Evolutionary conservation across 75 land plant species (phyloP), one percentile per base, ranked within the genome.

Genomic region (Adiantum capillusveneris): DNA sequence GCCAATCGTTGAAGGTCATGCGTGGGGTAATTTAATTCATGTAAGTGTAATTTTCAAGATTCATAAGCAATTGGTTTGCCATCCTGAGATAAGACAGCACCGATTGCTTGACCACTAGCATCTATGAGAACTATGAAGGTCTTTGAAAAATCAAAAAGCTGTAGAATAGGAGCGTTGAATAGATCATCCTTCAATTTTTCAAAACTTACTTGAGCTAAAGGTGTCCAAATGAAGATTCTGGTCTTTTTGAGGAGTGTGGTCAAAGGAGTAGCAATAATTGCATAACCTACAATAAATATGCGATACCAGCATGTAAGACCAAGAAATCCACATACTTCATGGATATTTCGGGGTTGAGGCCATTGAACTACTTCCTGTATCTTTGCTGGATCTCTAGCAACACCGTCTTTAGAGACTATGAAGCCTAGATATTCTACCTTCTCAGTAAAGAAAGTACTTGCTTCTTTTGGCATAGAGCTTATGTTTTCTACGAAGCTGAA

Each of bases 1-100:
- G 60, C 72, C 2, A 52, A 0, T 13, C 73, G 5, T 27, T 79
- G 73, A 2, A 46, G 39, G 6, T 61, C 72, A 62, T 73, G 64
- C 0, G 58, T 57, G 0, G 69, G 55, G 36, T 62, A 69, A 31
- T 44, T 62, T 14, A 25, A 2, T 22, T 69, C 36, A 44, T 44
- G 37, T 0, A 0, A 14, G 13, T 29, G 42, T 6, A 69, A 31
- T n/a, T 62, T 34, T 21, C 45, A 16, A 19, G 57, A 60, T 26
- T 0, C 37, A 46, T 62, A 79, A 13, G 77, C 70, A 31, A 70
- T 53, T 2, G 74, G 56, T 0, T 48, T 41, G 2, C 56, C 62
- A 0, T 57, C 39, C 59, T 79, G 77, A 0, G n/a, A 0, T 1
- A 74, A 31, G 0, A 74, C 66, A 25, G 45, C 61, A 1, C 77